Conservation (phyloP, 106 monocot genomes). For the Cymbidium sinense region DNA sequence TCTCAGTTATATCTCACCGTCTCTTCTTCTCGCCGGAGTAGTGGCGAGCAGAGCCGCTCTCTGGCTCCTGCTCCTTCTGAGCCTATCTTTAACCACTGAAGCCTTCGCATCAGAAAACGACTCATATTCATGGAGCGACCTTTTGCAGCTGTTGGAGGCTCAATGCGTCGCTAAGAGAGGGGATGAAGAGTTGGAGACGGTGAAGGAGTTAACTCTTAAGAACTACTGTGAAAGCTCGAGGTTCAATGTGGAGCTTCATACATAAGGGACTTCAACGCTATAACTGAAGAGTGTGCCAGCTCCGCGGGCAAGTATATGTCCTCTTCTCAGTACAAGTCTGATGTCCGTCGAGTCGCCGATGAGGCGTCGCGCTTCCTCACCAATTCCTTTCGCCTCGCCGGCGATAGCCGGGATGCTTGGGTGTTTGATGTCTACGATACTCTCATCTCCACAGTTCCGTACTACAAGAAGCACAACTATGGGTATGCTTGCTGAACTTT, state of each 20-base stretch:
- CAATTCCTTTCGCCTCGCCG: slow-evolving; percentile 3
- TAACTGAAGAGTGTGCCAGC: slow-evolving; percentile 35
- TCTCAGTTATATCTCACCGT: too few species aligned
- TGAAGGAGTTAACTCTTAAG: slow-evolving; percentile 15
- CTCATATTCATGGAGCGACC: background rate
- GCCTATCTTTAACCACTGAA: background rate
- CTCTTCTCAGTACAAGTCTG: slow-evolving; percentile 37
- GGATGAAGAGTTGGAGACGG: background rate
- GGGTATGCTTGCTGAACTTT: slow-evolving; percentile 20
- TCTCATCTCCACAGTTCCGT: slow-evolving; percentile 41
- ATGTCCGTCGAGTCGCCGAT: slow-evolving; percentile 31
- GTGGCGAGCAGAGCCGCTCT: background rate
- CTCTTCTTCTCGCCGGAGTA: too few species aligned
- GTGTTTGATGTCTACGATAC: slow-evolving; percentile 57
- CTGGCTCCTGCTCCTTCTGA: background rate
- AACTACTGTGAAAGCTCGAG: slow-evolving; percentile 73
- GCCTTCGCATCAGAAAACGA: background rate
- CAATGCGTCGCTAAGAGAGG: background rate
- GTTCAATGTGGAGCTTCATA: slow-evolving; percentile 56
- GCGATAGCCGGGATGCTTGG: slow-evolving; percentile 47
- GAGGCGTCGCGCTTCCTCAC: slow-evolving; percentile 36
- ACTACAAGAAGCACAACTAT: slow-evolving; percentile 32
- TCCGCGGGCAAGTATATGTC: slow-evolving; percentile 39
- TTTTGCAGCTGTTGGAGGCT: background rate
- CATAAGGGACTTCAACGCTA: slow-evolving; percentile 21